These are phyloP conservation scores for Alternaria triticimaculans DNA, from an alignment of 2,329 filamentous ascomycete species.

Conservation along the genomic window DNA sequence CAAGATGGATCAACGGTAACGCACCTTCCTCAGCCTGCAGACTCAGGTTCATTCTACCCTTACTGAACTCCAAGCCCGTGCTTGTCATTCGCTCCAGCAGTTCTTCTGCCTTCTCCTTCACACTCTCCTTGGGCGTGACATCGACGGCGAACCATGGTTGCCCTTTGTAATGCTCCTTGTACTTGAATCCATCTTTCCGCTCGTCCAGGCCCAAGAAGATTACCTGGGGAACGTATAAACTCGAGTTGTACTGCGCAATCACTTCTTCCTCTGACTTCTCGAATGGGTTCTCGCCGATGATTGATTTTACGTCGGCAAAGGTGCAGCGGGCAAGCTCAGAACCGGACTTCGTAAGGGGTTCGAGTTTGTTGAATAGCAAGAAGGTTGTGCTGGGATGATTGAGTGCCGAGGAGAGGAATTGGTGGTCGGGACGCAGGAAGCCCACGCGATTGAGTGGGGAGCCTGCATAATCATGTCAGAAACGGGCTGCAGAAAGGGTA, in stretches of 20 bases:
- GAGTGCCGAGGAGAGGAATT: constrained; percentile 73
- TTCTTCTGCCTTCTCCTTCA: constrained; percentile 67
- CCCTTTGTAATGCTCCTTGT: constrained; percentile 74
- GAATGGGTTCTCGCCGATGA: constrained; percentile 78
- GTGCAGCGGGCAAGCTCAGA: constrained; percentile 71
- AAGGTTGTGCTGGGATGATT: constrained; percentile 71
- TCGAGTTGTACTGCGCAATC: constrained; percentile 76
- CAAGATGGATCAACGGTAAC: constrained; percentile 14
- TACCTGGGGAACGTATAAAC: constrained; percentile 70
- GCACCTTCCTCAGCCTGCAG: constrained; percentile 68
- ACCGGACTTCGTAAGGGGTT: constrained; percentile 70
- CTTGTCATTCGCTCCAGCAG: constrained; percentile 67
- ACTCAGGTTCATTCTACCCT: constrained; percentile 68
- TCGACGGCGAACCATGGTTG: constrained; percentile 90
- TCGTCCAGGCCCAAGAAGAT: constrained; percentile 89
- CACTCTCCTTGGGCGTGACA: constrained; percentile 73
- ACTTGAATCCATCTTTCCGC: constrained; percentile 61
- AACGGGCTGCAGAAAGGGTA: neutral
- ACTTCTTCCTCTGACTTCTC: constrained; percentile 73
- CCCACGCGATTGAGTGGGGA: constrained; percentile 79
- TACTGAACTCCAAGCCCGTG: constrained; percentile 69
- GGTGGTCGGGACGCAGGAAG: constrained; percentile 74
- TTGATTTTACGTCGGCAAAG: constrained; percentile 70
- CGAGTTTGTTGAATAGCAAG: constrained; percentile 78
- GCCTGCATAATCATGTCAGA: constrained; percentile 52